Evolutionary conservation across 192 early-diverging fungal species (phyloP).

Genomic region (Umbelopsis vinacea): DNA sequence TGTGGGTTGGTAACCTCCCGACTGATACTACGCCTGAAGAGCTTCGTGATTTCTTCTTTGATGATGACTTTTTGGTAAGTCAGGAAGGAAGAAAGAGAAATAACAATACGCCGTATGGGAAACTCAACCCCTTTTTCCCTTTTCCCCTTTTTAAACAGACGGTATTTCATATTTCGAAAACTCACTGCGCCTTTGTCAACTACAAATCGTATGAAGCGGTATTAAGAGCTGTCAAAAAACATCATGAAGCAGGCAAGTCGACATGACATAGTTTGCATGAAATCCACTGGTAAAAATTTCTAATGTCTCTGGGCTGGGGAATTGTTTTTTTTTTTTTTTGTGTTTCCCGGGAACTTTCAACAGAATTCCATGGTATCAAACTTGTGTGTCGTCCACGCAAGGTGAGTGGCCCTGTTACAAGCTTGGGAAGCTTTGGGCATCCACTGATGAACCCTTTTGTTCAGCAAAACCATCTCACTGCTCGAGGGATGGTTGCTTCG

Average conservation of each 20-base stretch:
- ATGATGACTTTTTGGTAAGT: slow-evolving; percentile 45
- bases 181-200: slow-evolving; percentile 56
- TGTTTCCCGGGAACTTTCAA: no score
- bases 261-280: not conserved
- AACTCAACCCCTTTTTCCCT: not conserved
- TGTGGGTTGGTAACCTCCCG: slow-evolving; percentile 56
- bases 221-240: slow-evolving; percentile 43
- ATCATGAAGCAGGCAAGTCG: slow-evolving; percentile 43
- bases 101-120: no score
- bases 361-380: slow-evolving; percentile 48
- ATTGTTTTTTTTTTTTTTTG: no score
- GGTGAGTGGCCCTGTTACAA: slow-evolving; percentile 8
- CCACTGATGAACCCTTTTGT: not conserved
- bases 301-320: not conserved
- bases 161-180: slow-evolving; percentile 50
- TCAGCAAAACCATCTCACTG: not conserved
- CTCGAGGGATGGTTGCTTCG: not conserved
- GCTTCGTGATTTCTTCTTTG: slow-evolving; percentile 50
- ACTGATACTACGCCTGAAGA: slow-evolving; percentile 49
- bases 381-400: slow-evolving; percentile 53
- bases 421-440: not conserved
- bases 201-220: slow-evolving; percentile 54
- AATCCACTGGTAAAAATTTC: not conserved
- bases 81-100: not conserved
- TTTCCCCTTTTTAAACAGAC: slow-evolving; percentile 34